Percentiles rank a stretch among this genome's conserved stretches.
These are phyloP conservation scores for Rhizophlyctis rosea DNA, from an alignment of 192 early-diverging fungal species.

Conservation along the genomic window DNA sequence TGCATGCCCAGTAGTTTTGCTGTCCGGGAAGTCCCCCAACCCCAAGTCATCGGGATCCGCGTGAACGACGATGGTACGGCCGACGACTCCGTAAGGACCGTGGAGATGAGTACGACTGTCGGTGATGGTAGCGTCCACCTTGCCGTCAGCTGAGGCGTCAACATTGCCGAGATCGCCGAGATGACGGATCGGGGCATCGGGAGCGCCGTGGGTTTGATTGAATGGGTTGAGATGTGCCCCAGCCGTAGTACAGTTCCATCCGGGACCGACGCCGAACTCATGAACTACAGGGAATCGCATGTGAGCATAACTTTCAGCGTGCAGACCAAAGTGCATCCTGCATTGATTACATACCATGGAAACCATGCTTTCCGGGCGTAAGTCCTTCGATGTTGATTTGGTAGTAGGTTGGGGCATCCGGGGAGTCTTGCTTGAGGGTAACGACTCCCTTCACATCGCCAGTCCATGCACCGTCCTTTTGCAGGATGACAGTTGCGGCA, in stretches of 20 bases:
- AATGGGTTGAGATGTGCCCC: constrained; percentile 80
- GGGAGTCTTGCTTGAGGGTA: constrained; percentile 65
- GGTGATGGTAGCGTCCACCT: constrained; percentile 40
- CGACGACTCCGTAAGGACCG: constrained; percentile 73
- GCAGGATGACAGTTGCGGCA: too few relatives aligned
- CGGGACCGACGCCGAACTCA: constrained; percentile 78
- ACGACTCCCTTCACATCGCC: constrained; percentile 51
- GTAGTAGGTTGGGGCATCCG: constrained; percentile 45
- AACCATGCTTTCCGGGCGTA: constrained; percentile 73
- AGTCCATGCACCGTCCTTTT: background rate
- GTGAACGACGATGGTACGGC: constrained; percentile 85
- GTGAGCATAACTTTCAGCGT: background rate
- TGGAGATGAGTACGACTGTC: constrained; percentile 73
- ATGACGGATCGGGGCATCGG: constrained; percentile 65
- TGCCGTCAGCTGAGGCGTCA: constrained; percentile 51
- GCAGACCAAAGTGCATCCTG: background rate
- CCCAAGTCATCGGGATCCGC: constrained; percentile 86
- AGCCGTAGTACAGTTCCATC: constrained; percentile 80
- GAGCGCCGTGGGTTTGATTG: constrained; percentile 75
- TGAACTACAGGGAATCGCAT: constrained; percentile 16
- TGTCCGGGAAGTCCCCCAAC: constrained; percentile 67
- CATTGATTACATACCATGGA: constrained; percentile 71
- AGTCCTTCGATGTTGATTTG: constrained; percentile 63
- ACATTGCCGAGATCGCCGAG: constrained; percentile 92
- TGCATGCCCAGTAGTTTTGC: constrained; percentile 79